A percentile compares a stretch with the other conserved stretches of the same genome.
These are phyloP conservation scores for Sphaceloma murrayae DNA, from an alignment of 2,329 filamentous ascomycete species.

Conservation along the genomic window DNA sequence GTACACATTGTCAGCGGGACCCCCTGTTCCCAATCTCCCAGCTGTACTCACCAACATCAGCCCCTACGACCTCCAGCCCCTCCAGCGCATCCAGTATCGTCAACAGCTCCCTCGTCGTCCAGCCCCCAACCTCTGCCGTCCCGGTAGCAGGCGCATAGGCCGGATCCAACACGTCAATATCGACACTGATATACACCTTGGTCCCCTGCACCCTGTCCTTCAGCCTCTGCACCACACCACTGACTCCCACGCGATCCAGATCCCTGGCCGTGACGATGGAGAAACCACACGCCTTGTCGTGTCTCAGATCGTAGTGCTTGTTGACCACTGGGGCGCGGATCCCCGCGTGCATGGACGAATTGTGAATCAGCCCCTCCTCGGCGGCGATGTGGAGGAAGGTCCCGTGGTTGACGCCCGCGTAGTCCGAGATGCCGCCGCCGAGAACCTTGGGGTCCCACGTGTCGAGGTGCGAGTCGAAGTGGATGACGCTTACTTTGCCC, in stretches of 20 bases:
- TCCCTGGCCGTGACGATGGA: slow-evolving; percentile 47
- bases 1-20: not conserved
- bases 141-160: slow-evolving; percentile 50
- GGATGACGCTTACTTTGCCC: slow-evolving; percentile 48
- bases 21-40: not conserved
- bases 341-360: slow-evolving; percentile 53
- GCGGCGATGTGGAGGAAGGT: slow-evolving; percentile 55
- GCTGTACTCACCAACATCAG: slow-evolving; percentile 37
- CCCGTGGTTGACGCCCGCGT: slow-evolving; percentile 51
- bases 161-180: slow-evolving; percentile 49
- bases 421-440: slow-evolving; percentile 48
- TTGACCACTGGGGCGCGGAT: slow-evolving; percentile 47
- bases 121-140: slow-evolving; percentile 53
- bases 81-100: slow-evolving; percentile 50
- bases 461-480: slow-evolving; percentile 49
- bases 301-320: slow-evolving; percentile 43
- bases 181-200: slow-evolving; percentile 48
- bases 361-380: slow-evolving; percentile 50
- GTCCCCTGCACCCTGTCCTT: slow-evolving; percentile 43
- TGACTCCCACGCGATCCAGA: slow-evolving; percentile 41
- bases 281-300: slow-evolving; percentile 52
- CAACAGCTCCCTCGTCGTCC: slow-evolving; percentile 50
- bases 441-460: slow-evolving; percentile 48
- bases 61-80: slow-evolving; percentile 49
- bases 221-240: slow-evolving; percentile 40